These are phyloP conservation scores for Prunus dulcis DNA, from an alignment of 306 rosid genomes.

Conservation along the genomic window DNA sequence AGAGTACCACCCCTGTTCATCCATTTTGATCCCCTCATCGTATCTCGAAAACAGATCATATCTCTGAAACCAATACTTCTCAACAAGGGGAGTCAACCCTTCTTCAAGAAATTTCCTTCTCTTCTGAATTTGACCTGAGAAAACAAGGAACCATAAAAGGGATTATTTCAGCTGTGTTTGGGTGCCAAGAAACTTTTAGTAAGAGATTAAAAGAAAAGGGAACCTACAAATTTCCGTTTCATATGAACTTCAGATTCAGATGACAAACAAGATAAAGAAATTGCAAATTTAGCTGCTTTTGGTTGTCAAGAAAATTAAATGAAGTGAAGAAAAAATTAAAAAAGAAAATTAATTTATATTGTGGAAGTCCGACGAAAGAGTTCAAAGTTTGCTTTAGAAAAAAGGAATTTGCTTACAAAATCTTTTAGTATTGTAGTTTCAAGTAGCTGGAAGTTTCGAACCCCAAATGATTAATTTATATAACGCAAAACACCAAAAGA, in stretches of 20 bases:
- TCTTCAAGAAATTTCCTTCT: background rate
- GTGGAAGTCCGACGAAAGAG: too few species aligned
- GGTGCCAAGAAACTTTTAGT: too few species aligned
- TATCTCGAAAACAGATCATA: conserved; percentile 31
- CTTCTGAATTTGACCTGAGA: conserved; percentile 15
- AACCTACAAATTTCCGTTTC: too few species aligned
- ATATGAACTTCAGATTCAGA: too few species aligned
- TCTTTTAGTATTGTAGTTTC: background rate
- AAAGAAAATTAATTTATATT: too few species aligned
- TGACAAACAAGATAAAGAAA: too few species aligned
- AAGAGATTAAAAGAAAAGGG: too few species aligned
- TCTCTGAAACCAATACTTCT: conserved; percentile 38
- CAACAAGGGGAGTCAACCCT: conserved; percentile 23
- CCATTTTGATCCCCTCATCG: conserved; percentile 36
- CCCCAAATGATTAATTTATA: background rate
- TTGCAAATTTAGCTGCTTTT: too few species aligned
- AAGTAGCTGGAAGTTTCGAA: background rate
- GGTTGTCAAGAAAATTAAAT: too few species aligned
- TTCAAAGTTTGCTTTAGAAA: too few species aligned
- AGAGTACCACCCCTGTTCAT: conserved; percentile 39
- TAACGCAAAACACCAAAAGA: too few species aligned
- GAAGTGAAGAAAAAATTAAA: too few species aligned
- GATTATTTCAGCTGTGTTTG: background rate
- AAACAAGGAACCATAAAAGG: background rate
- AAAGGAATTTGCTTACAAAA: background rate